Base-by-base conservation (phyloP, 768 basidiomycete genomes). In the Boletus rufocinnamomeus region DNA sequence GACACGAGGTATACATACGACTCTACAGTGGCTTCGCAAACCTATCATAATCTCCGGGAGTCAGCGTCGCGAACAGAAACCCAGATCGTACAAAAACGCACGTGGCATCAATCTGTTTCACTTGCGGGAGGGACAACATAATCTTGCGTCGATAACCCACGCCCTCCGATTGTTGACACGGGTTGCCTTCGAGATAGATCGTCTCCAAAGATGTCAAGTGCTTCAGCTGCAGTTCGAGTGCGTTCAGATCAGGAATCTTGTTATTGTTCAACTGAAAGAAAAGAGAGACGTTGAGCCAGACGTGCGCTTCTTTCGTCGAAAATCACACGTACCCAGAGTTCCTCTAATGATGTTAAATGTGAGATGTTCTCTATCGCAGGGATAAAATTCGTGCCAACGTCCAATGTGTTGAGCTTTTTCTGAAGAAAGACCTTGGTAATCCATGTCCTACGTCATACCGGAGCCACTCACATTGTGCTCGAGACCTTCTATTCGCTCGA, bases 51-150 rank as follows among this genome's bases (percentile, higher is more conserved):
- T 30, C 21, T 27, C 14, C 34, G 10, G 50, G 30, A 49, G 21
- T 68, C 17, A 69, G 57, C 2, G 23, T 48, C n/a, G 8, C 14
- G 13, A 30, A 10, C 25, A 38, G 6, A 19, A 21, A 6, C 11
- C n/a, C 38, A 37, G 17, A 46, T 50, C 19, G 13, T 5, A 27
- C 16, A 30, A 40, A n/a, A 40, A 86, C 94, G 61, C 68, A 98
- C 89, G 91, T 98, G 43, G 97, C 97, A 74, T 99, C 97, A 51
- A 99, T 88, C 75, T 99, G 97, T 67, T 85, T 84, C 56, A 98
- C 74, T 66, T 96, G 92, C 0, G 95, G 95, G 23, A 97, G 77
- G 4, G 87, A 86, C 40, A 98, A 75, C 71, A 91, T 93, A 54
- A 98, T 81, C 76, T 97, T 99, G 53, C 96, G 79, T 64, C 94